Evolutionary conservation across 129 eudicot species (phyloP), one percentile per base, ranked within the genome.

Genomic region (Heracleum sosnowskyi): DNA sequence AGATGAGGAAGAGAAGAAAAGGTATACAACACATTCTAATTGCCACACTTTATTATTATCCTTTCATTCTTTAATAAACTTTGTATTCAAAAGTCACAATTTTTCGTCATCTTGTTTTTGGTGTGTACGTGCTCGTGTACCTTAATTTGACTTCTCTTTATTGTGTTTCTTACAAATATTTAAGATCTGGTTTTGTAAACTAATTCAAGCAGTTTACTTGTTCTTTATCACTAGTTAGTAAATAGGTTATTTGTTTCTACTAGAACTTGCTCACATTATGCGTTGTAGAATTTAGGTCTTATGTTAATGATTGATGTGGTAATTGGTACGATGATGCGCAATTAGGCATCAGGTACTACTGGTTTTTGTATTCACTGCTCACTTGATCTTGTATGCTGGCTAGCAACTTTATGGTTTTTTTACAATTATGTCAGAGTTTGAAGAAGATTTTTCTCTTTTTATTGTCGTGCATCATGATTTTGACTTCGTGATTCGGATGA

Each of bases 1-100:
- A 66, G 99, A 96, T 34, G 97, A 90, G 81, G 91, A 90, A 77
- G 92, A 92, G 83, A 96, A 85, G 89, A 96, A 88, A 89, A 92
- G 99, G 99, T 96, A 89, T 47, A 51, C 62, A 9, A 3, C 17
- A 66, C 77, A 35, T 51, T 69, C 28, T 66, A 53, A 9, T 66
- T 35, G n/a, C 40, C 77, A 76, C 44, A 17, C 80, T 70, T 62
- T 36, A 45, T 79, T 66, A 69, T 72, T 69, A 57, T 57, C 35
- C 3, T 34, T 45, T 39, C 31, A 2, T 47, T 69, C 34, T 60
- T 60, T 60, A 3, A n/a, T 60, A 26, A 60, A n/a, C 6, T n/a
- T 60, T 60, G 9, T 11, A 55, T 60, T n/a, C 4, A n/a, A 17
- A 60, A 60, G 16, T 60, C 68, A 60, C 17, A 26, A 26, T n/a